phyloP scores from a whole-genome alignment of 768 basidiomycete genomes.

The Hygrocybe coccinea region DNA sequence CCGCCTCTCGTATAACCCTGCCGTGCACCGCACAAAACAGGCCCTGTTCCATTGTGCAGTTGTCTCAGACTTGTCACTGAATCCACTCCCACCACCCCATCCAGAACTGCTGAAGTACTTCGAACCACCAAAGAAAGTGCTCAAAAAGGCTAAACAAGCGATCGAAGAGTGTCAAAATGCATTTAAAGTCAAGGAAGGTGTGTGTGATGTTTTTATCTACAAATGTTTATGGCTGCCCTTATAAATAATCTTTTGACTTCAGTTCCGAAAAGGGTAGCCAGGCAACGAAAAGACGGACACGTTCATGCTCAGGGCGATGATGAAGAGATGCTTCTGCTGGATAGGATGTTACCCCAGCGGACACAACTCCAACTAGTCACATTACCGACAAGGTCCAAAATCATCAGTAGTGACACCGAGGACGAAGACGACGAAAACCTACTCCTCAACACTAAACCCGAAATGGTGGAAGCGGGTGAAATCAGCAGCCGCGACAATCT shows the following conservation, averaged over 20 bases:
- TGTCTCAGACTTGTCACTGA: conserved; percentile 61
- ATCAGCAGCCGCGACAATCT: conserved; percentile 20
- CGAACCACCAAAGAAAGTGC: conserved; percentile 63
- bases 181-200: conserved; percentile 79
- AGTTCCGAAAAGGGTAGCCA: conserved; percentile 63
- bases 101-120: conserved; percentile 82
- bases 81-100: conserved; percentile 83
- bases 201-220: conserved; percentile 11
- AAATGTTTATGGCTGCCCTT: neutral
- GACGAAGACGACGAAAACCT: conserved; percentile 33
- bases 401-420: conserved; percentile 53
- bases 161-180: conserved; percentile 56
- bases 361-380: conserved; percentile 24
- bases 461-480: neutral
- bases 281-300: conserved; percentile 58
- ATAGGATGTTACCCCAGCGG: conserved; percentile 28
- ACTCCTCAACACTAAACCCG: conserved; percentile 10
- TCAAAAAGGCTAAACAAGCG: conserved; percentile 53
- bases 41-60: conserved; percentile 87
- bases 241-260: conserved; percentile 1
- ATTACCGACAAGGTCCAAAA: conserved; percentile 21
- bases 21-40: conserved; percentile 87
- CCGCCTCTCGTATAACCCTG: conserved; percentile 76
- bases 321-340: conserved; percentile 53
- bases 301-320: conserved; percentile 60